These are phyloP conservation scores for Chlorella variabilis DNA, from an alignment of 163 green algal species.

Conservation along the genomic window DNA sequence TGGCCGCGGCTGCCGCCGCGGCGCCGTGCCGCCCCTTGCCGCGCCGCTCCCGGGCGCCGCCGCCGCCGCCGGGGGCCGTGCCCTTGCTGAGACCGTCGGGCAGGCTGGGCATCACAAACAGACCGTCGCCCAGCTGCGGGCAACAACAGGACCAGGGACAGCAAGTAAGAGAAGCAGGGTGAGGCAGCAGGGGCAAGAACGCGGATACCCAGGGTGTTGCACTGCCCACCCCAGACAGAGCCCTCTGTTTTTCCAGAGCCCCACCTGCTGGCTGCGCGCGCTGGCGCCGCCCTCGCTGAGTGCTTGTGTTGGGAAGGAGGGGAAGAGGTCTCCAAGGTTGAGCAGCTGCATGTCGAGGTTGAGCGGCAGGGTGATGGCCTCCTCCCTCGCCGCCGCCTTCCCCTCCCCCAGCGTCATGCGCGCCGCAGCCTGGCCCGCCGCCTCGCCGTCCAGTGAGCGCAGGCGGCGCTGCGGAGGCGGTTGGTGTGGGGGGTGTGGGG, in stretches of 20 bases:
- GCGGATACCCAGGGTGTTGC: too few species aligned
- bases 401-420: not conserved
- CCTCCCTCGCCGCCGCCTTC: conserved; percentile 25
- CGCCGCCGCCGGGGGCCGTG: conserved; percentile 1
- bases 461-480: conserved; percentile 16
- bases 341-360: conserved; percentile 4
- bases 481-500: not conserved
- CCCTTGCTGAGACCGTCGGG: conserved; percentile 9
- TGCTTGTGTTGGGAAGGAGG: conserved; percentile 2
- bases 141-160: not conserved
- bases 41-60: not conserved
- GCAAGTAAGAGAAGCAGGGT: not conserved
- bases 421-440: not conserved
- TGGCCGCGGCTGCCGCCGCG: not conserved
- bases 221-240: too few species aligned
- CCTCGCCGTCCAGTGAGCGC: not conserved
- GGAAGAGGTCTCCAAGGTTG: conserved; percentile 20
- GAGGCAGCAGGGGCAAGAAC: not conserved
- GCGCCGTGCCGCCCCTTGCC: not conserved
- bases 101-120: conserved; percentile 49
- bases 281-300: not conserved
- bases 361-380: conserved; percentile 39
- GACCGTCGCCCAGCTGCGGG: conserved; percentile 34
- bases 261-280: not conserved
- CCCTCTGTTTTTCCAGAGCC: too few species aligned